Evolutionary conservation across 345 rosid genomes (phyloP).

Genomic region (Rhizophora apiculata): DNA sequence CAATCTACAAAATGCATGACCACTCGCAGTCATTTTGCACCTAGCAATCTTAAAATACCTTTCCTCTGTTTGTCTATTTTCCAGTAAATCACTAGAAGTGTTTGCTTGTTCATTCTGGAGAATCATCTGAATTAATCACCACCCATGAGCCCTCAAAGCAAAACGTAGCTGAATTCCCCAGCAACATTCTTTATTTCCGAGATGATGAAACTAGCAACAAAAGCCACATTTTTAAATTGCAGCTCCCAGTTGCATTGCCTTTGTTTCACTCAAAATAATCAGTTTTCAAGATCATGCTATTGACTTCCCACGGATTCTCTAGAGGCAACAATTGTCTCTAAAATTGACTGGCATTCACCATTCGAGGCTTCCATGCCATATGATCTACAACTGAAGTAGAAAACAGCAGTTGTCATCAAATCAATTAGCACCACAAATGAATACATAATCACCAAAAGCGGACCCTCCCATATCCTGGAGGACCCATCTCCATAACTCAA

Average conservation of each 20-base stretch:
- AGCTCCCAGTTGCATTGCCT: constrained; percentile 10
- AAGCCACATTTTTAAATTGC: constrained; percentile 6
- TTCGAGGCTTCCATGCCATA: constrained; percentile 45
- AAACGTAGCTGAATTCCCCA: neutral
- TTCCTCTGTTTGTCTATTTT: too few species aligned
- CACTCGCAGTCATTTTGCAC: too few species aligned
- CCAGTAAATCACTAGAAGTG: constrained; percentile 1
- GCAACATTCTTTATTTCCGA: too few species aligned
- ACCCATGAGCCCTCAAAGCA: constrained; percentile 1
- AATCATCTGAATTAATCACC: constrained; percentile 11
- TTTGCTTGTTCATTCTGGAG: constrained; percentile 5
- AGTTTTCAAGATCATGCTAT: constrained; percentile 19
- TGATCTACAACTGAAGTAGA: constrained; percentile 81
- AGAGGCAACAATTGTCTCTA: constrained; percentile 38
- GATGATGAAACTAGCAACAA: constrained; percentile 7
- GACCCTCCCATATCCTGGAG: constrained; percentile 92
- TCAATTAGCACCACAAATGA: constrained; percentile 85
- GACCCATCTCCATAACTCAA: constrained; percentile 92
- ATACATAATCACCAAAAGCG: constrained; percentile 77
- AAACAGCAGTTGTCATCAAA: constrained; percentile 78
- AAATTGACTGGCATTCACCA: constrained; percentile 44
- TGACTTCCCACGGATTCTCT: constrained; percentile 29
- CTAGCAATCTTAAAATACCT: too few species aligned
- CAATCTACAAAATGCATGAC: too few species aligned
- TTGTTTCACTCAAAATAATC: constrained; percentile 1